These are phyloP conservation scores for Stipa capillata DNA, from an alignment of 176 grass and related monocot genomes.

Conservation along the genomic window DNA sequence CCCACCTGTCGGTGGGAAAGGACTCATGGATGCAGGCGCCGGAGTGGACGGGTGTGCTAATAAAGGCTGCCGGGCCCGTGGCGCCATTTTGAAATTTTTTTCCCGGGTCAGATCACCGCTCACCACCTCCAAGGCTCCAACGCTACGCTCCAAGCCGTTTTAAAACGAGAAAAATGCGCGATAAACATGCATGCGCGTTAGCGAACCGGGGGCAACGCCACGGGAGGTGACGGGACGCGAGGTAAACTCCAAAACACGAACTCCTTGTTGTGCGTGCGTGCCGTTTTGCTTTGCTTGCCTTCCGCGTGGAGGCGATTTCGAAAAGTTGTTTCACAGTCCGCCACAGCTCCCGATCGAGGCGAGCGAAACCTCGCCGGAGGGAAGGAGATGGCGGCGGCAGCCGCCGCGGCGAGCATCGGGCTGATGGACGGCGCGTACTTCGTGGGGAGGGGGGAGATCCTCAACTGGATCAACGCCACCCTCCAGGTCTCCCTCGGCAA, in stretches of 20 bases:
- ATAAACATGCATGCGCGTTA: no score
- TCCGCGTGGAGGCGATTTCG: constrained; percentile 32
- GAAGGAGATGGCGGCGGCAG: constrained; percentile 28
- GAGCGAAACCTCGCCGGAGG: no score
- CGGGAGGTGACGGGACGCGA: constrained; percentile 1
- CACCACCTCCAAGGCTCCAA: not conserved
- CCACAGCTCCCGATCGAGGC: no score
- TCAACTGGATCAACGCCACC: constrained; percentile 81
- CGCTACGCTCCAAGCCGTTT: not conserved
- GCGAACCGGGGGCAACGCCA: not conserved
- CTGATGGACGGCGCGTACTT: constrained; percentile 97
- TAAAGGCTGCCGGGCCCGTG: not conserved
- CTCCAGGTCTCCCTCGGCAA: constrained; percentile 75
- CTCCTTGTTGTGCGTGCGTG: not conserved
- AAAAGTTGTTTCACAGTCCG: constrained; percentile 39
- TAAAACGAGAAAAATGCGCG: no score
- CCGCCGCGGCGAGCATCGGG: constrained; percentile 56
- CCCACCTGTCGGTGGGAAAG: not conserved
- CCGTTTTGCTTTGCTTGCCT: not conserved
- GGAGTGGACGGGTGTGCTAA: not conserved
- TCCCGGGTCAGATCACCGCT: constrained; percentile 11
- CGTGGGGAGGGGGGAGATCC: constrained; percentile 89
- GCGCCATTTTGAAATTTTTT: constrained; percentile 8
- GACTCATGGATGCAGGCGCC: not conserved
- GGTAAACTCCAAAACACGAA: not conserved